Evolutionary conservation across 2,329 filamentous ascomycete species (phyloP), one percentile per base, ranked within the genome.

Genomic region (Penicillium brevicompactum): DNA sequence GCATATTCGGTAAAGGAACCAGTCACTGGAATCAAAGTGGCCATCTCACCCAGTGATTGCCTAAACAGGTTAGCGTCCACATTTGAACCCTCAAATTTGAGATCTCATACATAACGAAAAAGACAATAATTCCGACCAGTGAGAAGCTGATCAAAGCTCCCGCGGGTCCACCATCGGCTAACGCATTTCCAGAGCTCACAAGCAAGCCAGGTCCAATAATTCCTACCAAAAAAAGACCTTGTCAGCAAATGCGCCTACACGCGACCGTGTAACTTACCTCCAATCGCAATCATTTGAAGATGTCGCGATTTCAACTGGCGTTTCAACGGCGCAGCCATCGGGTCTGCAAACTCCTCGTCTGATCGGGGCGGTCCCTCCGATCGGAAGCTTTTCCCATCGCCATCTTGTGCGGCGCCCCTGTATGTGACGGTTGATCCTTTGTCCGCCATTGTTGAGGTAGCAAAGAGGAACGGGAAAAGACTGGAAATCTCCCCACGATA

Each of bases 41-140:
- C 89, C 64, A 91, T 76, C 69, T 92, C 89, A 18, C 89, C 89
- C 6, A 92, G 75, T 4, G 84, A 87, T 76, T 91, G 88, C 84
- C 89, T 90, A 78, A 81, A 56, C 67, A 11, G 6, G n/a, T 51
- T 30, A 60, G 38, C 7, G 34, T 47, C 10, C 24, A 30, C 18
- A 18, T 16, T 38, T 22, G 5, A 27, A 46, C 1, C 3, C 56
- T 44, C 13, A 45, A 9, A 22, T 31, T 11, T 16, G 8, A 4
- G 2, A 11, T 21, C 7, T 24, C 18, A 46, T 56, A 72, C 73
- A 77, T 75, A 41, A 73, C 70, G 51, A 74, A 74, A 58, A 74
- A 83, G 2, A 88, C 87, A 55, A 91, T 84, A 58, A 90, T 81
- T 10, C 87, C 88, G 60, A 91, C 87, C 27, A 90, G 76, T 9